Evolutionary conservation across 1,284 basidiomycete species (phyloP).

Genomic region (Pseudozyma flocculosa): DNA sequence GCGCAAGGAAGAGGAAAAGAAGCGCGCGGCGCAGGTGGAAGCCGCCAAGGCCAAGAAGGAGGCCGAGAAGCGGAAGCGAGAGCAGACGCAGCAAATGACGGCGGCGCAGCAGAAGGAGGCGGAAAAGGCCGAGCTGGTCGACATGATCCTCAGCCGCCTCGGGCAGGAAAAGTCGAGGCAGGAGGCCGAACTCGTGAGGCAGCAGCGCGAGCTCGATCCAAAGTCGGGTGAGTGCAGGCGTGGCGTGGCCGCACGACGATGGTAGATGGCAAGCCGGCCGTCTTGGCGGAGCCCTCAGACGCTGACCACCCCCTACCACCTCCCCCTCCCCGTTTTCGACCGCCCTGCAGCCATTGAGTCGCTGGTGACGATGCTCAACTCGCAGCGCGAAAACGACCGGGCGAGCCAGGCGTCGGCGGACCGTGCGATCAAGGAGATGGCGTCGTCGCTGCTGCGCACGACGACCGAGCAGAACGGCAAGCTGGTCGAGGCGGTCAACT

Average conservation of each 20-base stretch:
- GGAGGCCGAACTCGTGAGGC: constrained; percentile 6
- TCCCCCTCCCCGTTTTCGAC: neutral
- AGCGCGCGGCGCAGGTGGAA: constrained; percentile 20
- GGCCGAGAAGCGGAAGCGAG: constrained; percentile 3
- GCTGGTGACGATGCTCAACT: constrained; percentile 42
- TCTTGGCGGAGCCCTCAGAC: no score
- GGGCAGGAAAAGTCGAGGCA: constrained; percentile 25
- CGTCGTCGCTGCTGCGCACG: constrained; percentile 26
- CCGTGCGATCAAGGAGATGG: constrained; percentile 32
- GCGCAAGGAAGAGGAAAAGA: constrained; percentile 41
- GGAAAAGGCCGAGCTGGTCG: constrained; percentile 39
- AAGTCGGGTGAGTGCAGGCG: constrained; percentile 17
- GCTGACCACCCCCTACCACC: no score
- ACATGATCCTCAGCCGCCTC: constrained; percentile 23
- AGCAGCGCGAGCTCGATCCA: constrained; percentile 33
- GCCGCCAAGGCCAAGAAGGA: constrained; percentile 7
- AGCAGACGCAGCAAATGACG: constrained; percentile 1
- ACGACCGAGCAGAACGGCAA: constrained; percentile 40
- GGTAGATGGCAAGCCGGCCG: no score
- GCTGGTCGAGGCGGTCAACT: constrained; percentile 42
- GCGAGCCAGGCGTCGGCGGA: constrained; percentile 29
- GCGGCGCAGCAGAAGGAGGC: constrained; percentile 12
- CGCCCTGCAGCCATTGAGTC: constrained; percentile 44
- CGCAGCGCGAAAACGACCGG: constrained; percentile 32
- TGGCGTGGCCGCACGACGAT: neutral